Conservation (phyloP, 495 filamentous ascomycete species). For the Podospora pseudoanserina region DNA sequence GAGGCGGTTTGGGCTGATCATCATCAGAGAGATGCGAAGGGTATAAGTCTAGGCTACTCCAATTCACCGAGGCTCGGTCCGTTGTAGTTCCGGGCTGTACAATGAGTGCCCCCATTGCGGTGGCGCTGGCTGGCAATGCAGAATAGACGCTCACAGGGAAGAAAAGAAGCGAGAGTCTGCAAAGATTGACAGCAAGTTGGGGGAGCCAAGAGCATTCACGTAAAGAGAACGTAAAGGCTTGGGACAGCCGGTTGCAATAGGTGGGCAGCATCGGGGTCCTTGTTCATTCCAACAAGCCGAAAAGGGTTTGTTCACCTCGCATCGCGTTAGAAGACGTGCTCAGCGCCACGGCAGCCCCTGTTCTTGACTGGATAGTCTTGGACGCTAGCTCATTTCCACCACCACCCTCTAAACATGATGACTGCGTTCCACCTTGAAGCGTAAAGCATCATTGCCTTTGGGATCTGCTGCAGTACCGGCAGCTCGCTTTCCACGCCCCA, state of each 20-base stretch:
- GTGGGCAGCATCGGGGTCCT: slow-evolving; percentile 7
- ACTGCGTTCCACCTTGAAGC: slow-evolving; percentile 5
- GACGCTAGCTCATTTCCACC: slow-evolving; percentile 18
- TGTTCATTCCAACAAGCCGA: background rate
- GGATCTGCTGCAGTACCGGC: slow-evolving; percentile 1
- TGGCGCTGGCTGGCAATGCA: slow-evolving; percentile 2
- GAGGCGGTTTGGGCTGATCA: slow-evolving; percentile 7
- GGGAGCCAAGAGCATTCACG: slow-evolving; percentile 24
- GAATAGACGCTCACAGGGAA: slow-evolving; percentile 8
- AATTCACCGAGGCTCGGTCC: slow-evolving; percentile 11
- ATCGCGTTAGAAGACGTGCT: slow-evolving; percentile 29
- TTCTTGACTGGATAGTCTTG: background rate
- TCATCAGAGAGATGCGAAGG: slow-evolving; percentile 14
- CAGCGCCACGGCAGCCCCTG: slow-evolving; percentile 9
- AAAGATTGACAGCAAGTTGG: slow-evolving; percentile 15
- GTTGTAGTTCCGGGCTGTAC: slow-evolving; percentile 7
- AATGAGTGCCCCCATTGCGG: background rate
- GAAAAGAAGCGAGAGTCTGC: slow-evolving; percentile 17
- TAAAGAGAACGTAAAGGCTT: slow-evolving; percentile 27
- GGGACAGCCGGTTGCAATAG: slow-evolving; percentile 3
- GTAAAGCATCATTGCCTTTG: background rate
- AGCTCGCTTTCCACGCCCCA: background rate
- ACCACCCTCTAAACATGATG: background rate
- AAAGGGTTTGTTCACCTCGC: slow-evolving; percentile 12
- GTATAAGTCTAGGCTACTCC: background rate